These are phyloP conservation scores for Pythium biforme DNA, from an alignment of 352 stramenopile genomes.

Conservation along the genomic window DNA sequence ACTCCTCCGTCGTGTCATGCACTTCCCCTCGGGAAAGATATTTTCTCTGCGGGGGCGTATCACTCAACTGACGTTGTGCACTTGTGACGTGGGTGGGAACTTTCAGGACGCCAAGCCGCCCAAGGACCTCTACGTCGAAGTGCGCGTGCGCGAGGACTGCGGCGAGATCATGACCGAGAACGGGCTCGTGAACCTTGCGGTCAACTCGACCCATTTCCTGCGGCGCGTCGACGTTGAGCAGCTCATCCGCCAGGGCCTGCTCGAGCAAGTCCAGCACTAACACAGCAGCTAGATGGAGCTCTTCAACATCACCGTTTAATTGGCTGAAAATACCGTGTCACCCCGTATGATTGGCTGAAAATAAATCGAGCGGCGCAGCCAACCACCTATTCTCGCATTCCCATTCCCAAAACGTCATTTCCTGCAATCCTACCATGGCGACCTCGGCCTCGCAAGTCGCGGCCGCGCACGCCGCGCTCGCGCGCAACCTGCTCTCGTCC, in stretches of 20 bases:
- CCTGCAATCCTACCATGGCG: constrained; percentile 3
- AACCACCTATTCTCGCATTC: constrained; percentile 15
- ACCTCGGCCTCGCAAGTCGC: constrained; percentile 15
- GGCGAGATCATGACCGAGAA: constrained; percentile 92
- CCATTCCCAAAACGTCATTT: not conserved
- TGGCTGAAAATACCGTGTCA: constrained; percentile 16
- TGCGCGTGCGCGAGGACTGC: constrained; percentile 86
- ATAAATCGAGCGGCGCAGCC: not conserved
- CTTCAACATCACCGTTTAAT: constrained; percentile 16
- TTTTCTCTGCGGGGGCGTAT: too few relatives aligned
- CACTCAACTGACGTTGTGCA: too few relatives aligned
- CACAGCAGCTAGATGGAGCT: not conserved
- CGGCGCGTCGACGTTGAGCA: constrained; percentile 55
- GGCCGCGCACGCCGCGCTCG: constrained; percentile 42
- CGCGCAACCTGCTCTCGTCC: constrained; percentile 79
- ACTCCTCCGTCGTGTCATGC: not conserved
- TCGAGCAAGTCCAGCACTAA: constrained; percentile 82
- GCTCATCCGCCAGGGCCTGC: constrained; percentile 30
- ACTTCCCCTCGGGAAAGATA: too few relatives aligned
- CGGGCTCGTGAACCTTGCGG: constrained; percentile 82
- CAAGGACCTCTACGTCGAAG: constrained; percentile 90
- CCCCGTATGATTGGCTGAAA: constrained; percentile 23
- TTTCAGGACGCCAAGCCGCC: constrained; percentile 79
- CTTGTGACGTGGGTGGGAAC: not conserved
- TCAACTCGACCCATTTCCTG: constrained; percentile 88